These are phyloP conservation scores for Arthrobotrys iridis DNA, from an alignment of 2,329 filamentous ascomycete genomes.

Conservation along the genomic window DNA sequence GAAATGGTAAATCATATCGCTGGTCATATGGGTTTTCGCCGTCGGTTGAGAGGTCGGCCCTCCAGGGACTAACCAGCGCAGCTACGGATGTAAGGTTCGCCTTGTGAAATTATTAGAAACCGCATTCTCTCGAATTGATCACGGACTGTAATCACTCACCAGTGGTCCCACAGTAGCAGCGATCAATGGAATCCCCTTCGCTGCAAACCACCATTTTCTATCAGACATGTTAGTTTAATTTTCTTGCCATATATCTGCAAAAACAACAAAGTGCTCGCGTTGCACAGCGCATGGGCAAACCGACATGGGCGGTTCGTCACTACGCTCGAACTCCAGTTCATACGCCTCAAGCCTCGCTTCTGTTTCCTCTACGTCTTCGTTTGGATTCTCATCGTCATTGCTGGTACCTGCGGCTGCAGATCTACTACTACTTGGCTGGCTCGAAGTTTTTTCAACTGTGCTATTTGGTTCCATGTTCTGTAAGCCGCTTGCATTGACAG, in stretches of 20 bases:
- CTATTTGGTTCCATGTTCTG: not conserved
- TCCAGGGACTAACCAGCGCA: constrained; percentile 83
- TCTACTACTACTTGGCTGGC: constrained; percentile 31
- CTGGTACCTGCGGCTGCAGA: not conserved
- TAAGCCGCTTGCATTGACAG: not conserved
- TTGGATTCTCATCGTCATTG: constrained; percentile 3
- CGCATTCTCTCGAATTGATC: not conserved
- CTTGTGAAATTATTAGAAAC: constrained; percentile 3
- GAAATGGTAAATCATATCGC: constrained; percentile 72
- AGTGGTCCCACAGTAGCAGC: constrained; percentile 86
- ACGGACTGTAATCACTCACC: constrained; percentile 60
- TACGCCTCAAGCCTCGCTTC: constrained; percentile 20
- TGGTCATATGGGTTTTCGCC: constrained; percentile 65
- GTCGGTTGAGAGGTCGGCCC: constrained; percentile 67
- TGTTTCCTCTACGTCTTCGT: constrained; percentile 15
- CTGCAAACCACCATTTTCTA: constrained; percentile 53
- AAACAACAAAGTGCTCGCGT: constrained; percentile 11
- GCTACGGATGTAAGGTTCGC: constrained; percentile 86
- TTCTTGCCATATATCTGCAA: not conserved
- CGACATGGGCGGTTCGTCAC: constrained; percentile 41
- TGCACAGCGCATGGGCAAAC: constrained; percentile 4
- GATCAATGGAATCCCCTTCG: constrained; percentile 74
- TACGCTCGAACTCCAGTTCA: constrained; percentile 36
- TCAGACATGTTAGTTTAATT: constrained; percentile 1
- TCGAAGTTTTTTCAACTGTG: constrained; percentile 21